Conservation (phyloP, 2,329 filamentous ascomycete species). For the Fusarium cicatricum region DNA sequence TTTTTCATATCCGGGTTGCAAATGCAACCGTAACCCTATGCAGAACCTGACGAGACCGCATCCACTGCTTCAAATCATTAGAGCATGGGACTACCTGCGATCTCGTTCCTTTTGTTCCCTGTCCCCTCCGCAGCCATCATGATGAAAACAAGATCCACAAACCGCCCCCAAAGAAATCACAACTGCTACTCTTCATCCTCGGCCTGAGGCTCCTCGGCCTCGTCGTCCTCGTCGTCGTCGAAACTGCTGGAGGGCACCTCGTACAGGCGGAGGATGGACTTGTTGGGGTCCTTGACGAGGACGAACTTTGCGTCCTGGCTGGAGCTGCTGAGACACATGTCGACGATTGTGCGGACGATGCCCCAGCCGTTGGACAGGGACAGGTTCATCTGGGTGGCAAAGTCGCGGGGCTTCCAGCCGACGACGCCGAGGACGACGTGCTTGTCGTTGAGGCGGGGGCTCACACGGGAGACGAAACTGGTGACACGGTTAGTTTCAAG, state of each 20-base stretch:
- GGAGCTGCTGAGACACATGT: constrained; percentile 83
- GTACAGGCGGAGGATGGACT: constrained; percentile 92
- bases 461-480: constrained; percentile 93
- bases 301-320: constrained; percentile 86
- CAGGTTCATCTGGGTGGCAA: constrained; percentile 97
- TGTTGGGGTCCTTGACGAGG: constrained; percentile 92
- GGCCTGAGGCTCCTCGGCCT: constrained; percentile 54
- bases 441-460: constrained; percentile 90
- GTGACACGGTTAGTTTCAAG: constrained; percentile 27
- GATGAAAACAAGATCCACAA: constrained; percentile 23
- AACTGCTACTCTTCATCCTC: constrained; percentile 31
- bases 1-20: constrained; percentile 37
- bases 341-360: constrained; percentile 96
- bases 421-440: constrained; percentile 96
- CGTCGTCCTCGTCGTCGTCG: constrained; percentile 83
- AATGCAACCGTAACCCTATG: constrained; percentile 27
- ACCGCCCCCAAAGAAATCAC: not conserved
- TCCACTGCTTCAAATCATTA: constrained; percentile 42
- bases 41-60: constrained; percentile 33
- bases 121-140: constrained; percentile 8
- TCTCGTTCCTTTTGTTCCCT: constrained; percentile 29
- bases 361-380: constrained; percentile 98
- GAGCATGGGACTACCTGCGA: constrained; percentile 38
- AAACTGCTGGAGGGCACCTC: constrained; percentile 87
- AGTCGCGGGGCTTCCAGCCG: constrained; percentile 97